Evolutionary conservation across 805 yeast genomes (phyloP).

Genomic region (Allodekkera sacchari): DNA sequence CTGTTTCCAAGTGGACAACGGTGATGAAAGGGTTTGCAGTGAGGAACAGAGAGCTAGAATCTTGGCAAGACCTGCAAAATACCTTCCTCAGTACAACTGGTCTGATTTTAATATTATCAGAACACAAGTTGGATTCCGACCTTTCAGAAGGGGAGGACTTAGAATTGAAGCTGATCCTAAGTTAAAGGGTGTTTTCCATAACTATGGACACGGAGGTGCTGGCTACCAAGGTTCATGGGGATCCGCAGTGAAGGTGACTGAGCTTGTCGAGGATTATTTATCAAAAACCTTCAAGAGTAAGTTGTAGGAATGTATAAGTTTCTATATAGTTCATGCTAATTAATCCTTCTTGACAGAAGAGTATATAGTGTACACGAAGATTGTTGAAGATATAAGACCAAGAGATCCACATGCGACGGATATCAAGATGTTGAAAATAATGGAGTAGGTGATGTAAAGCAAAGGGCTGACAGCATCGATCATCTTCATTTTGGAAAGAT

Average conservation of each 20-base stretch:
- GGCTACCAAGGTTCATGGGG: conserved; percentile 50
- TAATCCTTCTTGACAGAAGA: conserved; percentile 27
- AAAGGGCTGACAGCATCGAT: conserved; percentile 60
- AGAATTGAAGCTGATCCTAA: conserved; percentile 36
- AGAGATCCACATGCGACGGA: conserved; percentile 72
- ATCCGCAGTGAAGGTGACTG: conserved; percentile 42
- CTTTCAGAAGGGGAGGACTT: conserved; percentile 54
- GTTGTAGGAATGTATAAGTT: background rate
- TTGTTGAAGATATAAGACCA: conserved; percentile 57
- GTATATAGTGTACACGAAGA: conserved; percentile 57
- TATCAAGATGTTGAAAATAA: conserved; percentile 50
- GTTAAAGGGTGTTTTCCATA: conserved; percentile 49
- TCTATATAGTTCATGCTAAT: background rate
- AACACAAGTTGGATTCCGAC: conserved; percentile 59
- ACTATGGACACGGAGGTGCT: conserved; percentile 39
- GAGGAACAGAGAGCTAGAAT: conserved; percentile 39
- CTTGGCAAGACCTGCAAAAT: conserved; percentile 33
- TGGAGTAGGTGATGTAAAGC: conserved; percentile 65
- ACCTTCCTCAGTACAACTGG: conserved; percentile 30
- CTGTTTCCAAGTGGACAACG: conserved; percentile 17
- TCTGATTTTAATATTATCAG: conserved; percentile 36
- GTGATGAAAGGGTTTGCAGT: conserved; percentile 25
- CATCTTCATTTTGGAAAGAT: conserved; percentile 51
- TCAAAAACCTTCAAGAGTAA: background rate
- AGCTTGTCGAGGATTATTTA: conserved; percentile 1